Percentiles rank a stretch among this genome's conserved stretches.
phyloP scores from a whole-genome alignment of 1,284 basidiomycete genomes.

The Neotropicomus parvogracilis region DNA sequence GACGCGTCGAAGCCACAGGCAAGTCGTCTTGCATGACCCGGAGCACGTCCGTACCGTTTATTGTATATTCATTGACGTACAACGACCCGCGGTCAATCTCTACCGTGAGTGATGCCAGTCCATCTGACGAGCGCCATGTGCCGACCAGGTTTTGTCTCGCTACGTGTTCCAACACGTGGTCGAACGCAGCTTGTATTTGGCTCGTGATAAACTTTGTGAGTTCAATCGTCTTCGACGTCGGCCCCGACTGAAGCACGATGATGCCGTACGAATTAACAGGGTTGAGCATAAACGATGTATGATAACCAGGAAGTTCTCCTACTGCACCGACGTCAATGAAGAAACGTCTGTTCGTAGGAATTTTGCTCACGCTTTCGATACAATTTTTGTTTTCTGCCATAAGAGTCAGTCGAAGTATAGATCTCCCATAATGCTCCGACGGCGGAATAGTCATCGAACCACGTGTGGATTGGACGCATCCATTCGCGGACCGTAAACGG shows the following conservation, averaged over 20 bases:
- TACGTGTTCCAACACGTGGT: constrained; percentile 31
- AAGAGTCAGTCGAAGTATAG: constrained; percentile 33
- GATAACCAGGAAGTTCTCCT: constrained; percentile 44
- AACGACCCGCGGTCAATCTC: constrained; percentile 23
- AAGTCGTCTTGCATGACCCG: constrained; percentile 16
- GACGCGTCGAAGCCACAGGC: constrained; percentile 1
- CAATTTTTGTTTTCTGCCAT: constrained; percentile 38
- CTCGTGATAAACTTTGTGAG: constrained; percentile 39
- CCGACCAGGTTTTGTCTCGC: constrained; percentile 14
- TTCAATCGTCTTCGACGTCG: constrained; percentile 35
- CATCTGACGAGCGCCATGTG: constrained; percentile 20
- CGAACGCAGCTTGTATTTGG: constrained; percentile 42
- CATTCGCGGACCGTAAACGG: constrained; percentile 40
- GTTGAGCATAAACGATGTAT: constrained; percentile 43
- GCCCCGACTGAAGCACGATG: constrained; percentile 43
- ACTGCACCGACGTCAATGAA: constrained; percentile 29
- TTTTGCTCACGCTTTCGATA: constrained; percentile 31
- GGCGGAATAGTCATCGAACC: constrained; percentile 41
- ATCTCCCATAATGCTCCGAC: constrained; percentile 52
- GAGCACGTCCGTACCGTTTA: constrained; percentile 24
- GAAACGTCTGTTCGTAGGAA: neutral
- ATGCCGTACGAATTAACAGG: constrained; percentile 47
- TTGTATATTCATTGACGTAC: constrained; percentile 21
- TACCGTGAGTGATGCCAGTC: constrained; percentile 10
- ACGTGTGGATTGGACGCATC: constrained; percentile 40